Evolutionary conservation across 2,329 filamentous ascomycete genomes (phyloP).

Genomic region (Dothidotthia symphoricarpi): DNA sequence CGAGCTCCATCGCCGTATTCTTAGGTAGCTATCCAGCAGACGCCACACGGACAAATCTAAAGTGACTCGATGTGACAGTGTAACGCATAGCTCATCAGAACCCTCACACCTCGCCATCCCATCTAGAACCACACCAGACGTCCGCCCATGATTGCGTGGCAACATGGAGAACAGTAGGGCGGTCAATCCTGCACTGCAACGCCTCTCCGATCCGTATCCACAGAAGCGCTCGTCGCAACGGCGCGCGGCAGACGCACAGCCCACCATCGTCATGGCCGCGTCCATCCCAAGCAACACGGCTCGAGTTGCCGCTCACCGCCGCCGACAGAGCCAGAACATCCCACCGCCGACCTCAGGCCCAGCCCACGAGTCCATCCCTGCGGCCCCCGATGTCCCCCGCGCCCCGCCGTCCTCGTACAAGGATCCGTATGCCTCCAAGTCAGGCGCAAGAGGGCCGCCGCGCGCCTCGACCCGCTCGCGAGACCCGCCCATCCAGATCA

Average conservation of each 20-base stretch:
- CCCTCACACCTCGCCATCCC: no score
- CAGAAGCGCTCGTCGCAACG: conserved; percentile 37
- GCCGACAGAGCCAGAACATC: conserved; percentile 35
- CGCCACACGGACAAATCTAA: conserved; percentile 13
- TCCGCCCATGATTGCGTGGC: conserved; percentile 23
- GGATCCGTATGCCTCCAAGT: conserved; percentile 40
- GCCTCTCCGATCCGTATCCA: conserved; percentile 28
- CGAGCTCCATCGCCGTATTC: conserved; percentile 4
- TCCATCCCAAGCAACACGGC: conserved; percentile 33
- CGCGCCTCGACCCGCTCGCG: conserved; percentile 32
- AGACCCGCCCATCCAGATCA: conserved; percentile 36
- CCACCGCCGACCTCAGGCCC: conserved; percentile 26
- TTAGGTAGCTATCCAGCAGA: conserved; percentile 25
- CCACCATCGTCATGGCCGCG: conserved; percentile 16
- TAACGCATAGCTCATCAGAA: no score
- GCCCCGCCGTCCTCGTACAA: conserved; percentile 47
- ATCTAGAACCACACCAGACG: no score
- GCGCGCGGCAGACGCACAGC: conserved; percentile 32
- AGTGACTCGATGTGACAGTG: conserved; percentile 20
- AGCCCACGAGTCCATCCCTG: conserved; percentile 29
- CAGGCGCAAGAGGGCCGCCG: conserved; percentile 17
- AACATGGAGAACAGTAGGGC: conserved; percentile 33
- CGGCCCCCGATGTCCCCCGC: conserved; percentile 61
- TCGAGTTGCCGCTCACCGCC: conserved; percentile 27
- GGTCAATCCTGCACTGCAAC: conserved; percentile 22